Evolutionary conservation across 129 eudicot species (phyloP), one percentile per base, ranked within the genome.

Genomic region (Chrysanthemum seticuspe): DNA sequence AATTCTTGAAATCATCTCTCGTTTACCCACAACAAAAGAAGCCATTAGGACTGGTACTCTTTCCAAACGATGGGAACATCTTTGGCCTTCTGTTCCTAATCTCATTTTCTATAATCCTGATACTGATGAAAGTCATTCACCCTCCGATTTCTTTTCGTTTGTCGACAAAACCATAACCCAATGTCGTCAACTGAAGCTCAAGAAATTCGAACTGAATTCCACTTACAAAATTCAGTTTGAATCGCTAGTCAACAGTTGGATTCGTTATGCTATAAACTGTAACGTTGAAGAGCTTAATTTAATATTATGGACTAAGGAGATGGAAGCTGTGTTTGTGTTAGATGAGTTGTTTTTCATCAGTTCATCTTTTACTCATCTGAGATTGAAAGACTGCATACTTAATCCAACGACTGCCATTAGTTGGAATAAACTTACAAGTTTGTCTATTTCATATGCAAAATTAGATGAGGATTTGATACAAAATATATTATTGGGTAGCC

Each of bases 161-260:
- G 57, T 77, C 4, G 68, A 77, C 72, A 44, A 77, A 70, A 70
- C 81, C 60, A 65, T 77, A 77, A 12, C 61, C 44, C 81, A 77
- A 13, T 63, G 81, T 53, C 72, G 16, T 48, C 59, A 40, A 62
- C 9, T 15, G 40, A 62, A 70, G 50, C 51, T 77, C 56, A n/a
- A 70, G 0, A 77, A 62, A 56, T 62, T 62, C 19, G 5, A 1
- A 62, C 12, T 70, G 2, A 2, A 6, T 45, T 52, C 23, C 50
- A 23, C 72, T 2, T 70, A 69, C 44, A 21, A 51, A 60, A 13
- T 19, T 47, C 50, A 19, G 11, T 53, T 52, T 56, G 71, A 70
- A 45, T 62, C 66, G 14, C 59, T 14, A 6, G 36, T 70, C 40
- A 70, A 70, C n/a, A 70, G 11, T 11, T 77, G 65, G 76, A 77